Evolutionary conservation across 2,329 filamentous ascomycete species (phyloP), one percentile per base, ranked within the genome.

Genomic region (Fusarium algeriense): DNA sequence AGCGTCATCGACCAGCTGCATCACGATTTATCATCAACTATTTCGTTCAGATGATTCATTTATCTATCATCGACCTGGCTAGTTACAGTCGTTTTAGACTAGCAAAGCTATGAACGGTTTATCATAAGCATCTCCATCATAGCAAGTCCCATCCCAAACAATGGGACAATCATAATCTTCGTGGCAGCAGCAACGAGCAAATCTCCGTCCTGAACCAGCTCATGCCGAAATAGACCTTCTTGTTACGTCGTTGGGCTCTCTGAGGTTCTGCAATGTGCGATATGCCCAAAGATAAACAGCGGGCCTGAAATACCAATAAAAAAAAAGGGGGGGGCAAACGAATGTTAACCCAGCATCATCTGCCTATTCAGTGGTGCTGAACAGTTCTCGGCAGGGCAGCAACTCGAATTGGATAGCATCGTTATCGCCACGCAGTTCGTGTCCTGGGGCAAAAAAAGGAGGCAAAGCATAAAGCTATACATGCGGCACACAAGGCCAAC

Each of bases 121-220:
- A n/a, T 68, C 70, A 52, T 58, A 52, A 56, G 49, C 65, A 32
- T 63, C 26, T 50, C 50, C 53, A 35, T 60, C 52, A 37, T 64
- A 59, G 48, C 52, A 61, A 71, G 32, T 52, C 35, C 44, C 55
- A 40, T 48, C 50, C 28, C 23, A 57, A 43, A 30, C 19, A 32
- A 46, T 49, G 44, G 46, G 61, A 54, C 63, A 59, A 58, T 62
- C 55, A 23, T 46, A 32, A 53, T 43, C 7, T 46, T 32, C 48
- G 45, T 56, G 48, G 59, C 56, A 32, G 32, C 54, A 60, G 43
- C 60, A 49, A 6, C 23, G 23, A 50, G 54, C 46, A 50, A 57
- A 56, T 50, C 49, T 62, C 49, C 66, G 32, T 44, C 41, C 23
- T 46, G 12, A 63, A 9, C n/a, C 34, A 50, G 41, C 30, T 19